phyloP scores from a whole-genome alignment of 177 flowering plant genomes.

The Vitis hybrid region DNA sequence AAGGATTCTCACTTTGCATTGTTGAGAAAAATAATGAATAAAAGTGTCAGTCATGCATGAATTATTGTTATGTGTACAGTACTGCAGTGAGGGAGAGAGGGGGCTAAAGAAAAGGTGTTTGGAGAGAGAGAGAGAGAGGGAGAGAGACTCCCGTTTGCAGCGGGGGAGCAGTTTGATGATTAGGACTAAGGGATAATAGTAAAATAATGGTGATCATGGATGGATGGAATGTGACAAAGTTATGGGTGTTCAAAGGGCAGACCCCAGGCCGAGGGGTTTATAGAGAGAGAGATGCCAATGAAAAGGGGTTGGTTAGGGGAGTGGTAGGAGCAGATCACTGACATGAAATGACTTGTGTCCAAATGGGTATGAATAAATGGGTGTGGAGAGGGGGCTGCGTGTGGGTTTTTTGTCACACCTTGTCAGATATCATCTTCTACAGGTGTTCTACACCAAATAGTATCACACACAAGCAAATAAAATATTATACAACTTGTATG shows the following conservation, averaged over 20 bases:
- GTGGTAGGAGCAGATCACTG: constrained; percentile 39
- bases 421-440: constrained; percentile 38
- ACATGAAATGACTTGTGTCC: constrained; percentile 55
- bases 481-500: no score
- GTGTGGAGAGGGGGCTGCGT: constrained; percentile 51
- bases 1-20: background rate
- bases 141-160: constrained; percentile 43
- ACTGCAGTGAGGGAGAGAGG: constrained; percentile 13
- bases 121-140: constrained; percentile 14
- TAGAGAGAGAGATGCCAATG: constrained; percentile 11
- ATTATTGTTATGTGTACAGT: constrained; percentile 29
- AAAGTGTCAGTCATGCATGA: constrained; percentile 38
- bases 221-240: constrained; percentile 60
- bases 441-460: constrained; percentile 26
- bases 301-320: constrained; percentile 19
- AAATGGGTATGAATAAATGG: constrained; percentile 54
- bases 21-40: constrained; percentile 1
- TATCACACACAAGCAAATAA: no score
- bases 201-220: constrained; percentile 23
- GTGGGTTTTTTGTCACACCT: constrained; percentile 43
- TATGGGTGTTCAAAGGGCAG: constrained; percentile 43
- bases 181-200: constrained; percentile 38
- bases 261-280: constrained; percentile 11
- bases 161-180: constrained; percentile 68
- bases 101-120: constrained; percentile 1